phyloP scores from a whole-genome alignment of 768 basidiomycete species.

The Calocybe gangraenosa region DNA sequence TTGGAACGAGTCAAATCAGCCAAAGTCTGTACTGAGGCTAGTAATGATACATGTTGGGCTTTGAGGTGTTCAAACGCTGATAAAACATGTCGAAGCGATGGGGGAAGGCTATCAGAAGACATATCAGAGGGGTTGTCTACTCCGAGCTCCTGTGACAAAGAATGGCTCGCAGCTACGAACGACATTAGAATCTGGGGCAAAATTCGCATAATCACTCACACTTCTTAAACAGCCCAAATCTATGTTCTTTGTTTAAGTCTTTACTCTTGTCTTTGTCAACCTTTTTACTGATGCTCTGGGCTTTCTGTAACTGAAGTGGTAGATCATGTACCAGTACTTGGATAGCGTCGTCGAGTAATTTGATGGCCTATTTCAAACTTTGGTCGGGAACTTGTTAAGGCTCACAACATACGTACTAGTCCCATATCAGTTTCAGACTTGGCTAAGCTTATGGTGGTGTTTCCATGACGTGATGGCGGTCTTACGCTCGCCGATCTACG shows the following conservation, averaged over 20 bases:
- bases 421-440: conserved; percentile 59
- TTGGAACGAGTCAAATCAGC: conserved; percentile 24
- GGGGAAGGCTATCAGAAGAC: conserved; percentile 12
- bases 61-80: conserved; percentile 50
- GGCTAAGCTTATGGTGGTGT: conserved; percentile 31
- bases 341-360: conserved; percentile 55
- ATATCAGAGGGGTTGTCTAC: conserved; percentile 4
- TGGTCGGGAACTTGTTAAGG: neutral
- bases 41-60: conserved; percentile 51
- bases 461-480: conserved; percentile 39
- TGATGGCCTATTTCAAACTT: conserved; percentile 42
- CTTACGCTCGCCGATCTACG: conserved; percentile 39
- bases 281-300: conserved; percentile 38
- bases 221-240: conserved; percentile 63
- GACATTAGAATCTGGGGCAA: conserved; percentile 1
- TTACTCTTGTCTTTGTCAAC: conserved; percentile 49
- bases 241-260: conserved; percentile 30
- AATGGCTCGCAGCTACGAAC: conserved; percentile 18
- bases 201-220: conserved; percentile 29
- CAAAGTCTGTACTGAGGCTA: conserved; percentile 36
- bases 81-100: conserved; percentile 39
- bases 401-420: conserved; percentile 35
- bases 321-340: conserved; percentile 36
- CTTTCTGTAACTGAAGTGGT: conserved; percentile 33
- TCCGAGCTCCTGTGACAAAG: conserved; percentile 19